Base-by-base conservation (phyloP, 2,329 filamentous ascomycete genomes). In the Fusarium longipes region DNA sequence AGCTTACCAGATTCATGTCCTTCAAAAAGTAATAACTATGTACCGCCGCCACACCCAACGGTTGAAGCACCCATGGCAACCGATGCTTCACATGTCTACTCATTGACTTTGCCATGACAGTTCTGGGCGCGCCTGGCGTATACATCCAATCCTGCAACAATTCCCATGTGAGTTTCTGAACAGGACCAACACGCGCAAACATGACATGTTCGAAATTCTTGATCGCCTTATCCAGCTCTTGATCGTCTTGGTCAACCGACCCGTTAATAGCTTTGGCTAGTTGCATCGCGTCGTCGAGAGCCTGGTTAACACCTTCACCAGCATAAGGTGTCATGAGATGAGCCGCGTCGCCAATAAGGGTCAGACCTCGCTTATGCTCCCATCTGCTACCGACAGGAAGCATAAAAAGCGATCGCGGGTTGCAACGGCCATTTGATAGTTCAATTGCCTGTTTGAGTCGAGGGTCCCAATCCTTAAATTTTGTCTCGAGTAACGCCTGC, bases 221-320 rank as follows among this genome's bases (percentile, higher is more conserved):
- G 24, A 82, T 72, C 32, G 73, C 74, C 49, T 75, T 70, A 48
- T 82, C 78, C 7, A 82, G 48, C 3, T 60, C 67, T 5, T 68
- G 61, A 9, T 70, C 68, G 12, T 70, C 63, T 20, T 68, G 59
- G 20, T 74, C 49, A 3, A 66, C 60, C 2, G 73, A 71, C 10
- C 63, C 60, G 47, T 78, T 70, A 61, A 87, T 82, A 8, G 79
- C 77, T 29, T 77, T 71, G 1, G 82, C 82, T 20, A 89, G 77
- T 22, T 81, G 74, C 62, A 84, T 73, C 9, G 86, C 82, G 72
- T 89, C 87, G 44, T 82, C 79, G 73, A 90, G 81, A 2, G 81
- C 86, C 20, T 83, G 77, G 69, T 89, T 89, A 25, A 88, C 86
- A 3, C 87, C 87, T 57, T 87, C 86, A 7, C 87, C 87, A 2